Evolutionary conservation across 176 grass and related monocot genomes (phyloP), one percentile per base, ranked within the genome.

Genomic region (Miscanthus lutarioriparius): DNA sequence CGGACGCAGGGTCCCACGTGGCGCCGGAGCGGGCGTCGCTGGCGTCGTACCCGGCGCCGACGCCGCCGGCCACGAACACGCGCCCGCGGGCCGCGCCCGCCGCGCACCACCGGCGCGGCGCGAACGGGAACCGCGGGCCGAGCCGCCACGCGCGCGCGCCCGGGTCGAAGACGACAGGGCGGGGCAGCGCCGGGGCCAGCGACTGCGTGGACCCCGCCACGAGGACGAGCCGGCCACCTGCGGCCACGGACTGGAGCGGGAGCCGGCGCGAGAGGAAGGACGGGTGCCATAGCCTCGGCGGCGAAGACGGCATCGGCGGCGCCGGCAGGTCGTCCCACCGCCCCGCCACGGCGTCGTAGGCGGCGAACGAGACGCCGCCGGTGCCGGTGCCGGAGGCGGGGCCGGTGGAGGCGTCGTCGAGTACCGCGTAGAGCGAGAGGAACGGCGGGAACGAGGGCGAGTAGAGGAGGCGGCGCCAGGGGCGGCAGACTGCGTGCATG

Each of bases 81-180:
- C 85, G 89, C 3, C 93, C 93, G 2, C 76, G 67, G 0, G 79
- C 83, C 4, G 80, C 30, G 0, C 93, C 91, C 0, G 93, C 89
- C 8, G 83, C 93, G 76, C 96, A 98, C 96, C 96, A 98, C 15
- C 96, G 64, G n/a, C 96, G 87, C 1, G 96, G 91, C 25, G 89
- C 38, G n/a, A 89, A 83, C 17, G 91, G 96, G 73, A 95, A 85
- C 11, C 77, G 43, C 2, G 93, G 93, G 4, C 93, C 93, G 14
- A 78, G 56, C 10, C 33, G 83, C 93, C 93, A 95, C 86, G 85
- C 53, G 79, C 56, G 77, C 3, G 69, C 15, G 1, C 16, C 5
- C 10, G 95, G 89, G 76, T 95, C 93, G 83, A 98, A 98, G 0
- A 92, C 77, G 5, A 98, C 77, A n/a, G 96, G 96, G 0, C 82